Conservation (phyloP, 805 yeast species). For the Myxozyma geophila region DNA sequence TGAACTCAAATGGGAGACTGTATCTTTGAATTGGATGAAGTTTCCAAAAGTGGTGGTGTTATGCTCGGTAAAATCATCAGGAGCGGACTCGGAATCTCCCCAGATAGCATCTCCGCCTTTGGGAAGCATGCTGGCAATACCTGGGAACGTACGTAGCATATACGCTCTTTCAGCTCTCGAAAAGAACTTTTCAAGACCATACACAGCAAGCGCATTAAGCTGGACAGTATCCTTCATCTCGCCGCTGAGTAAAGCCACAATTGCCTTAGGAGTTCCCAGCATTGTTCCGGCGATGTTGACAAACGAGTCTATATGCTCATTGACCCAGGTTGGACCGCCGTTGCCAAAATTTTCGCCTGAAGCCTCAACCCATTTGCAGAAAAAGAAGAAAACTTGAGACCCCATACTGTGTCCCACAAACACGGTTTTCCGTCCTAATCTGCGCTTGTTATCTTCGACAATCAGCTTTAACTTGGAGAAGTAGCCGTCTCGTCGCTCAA, state of each 20-base stretch:
- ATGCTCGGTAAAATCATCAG: constrained; percentile 52
- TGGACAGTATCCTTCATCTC: constrained; percentile 98
- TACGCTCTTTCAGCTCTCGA: constrained; percentile 87
- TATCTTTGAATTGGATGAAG: constrained; percentile 67
- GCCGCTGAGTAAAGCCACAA: constrained; percentile 91
- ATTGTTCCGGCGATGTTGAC: constrained; percentile 89
- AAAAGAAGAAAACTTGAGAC: constrained; percentile 82
- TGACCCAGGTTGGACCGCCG: constrained; percentile 91
- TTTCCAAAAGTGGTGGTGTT: constrained; percentile 64
- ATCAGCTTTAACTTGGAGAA: constrained; percentile 74
- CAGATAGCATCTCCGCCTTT: constrained; percentile 91
- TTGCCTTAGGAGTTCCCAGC: constrained; percentile 92
- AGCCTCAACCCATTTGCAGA: constrained; percentile 96
- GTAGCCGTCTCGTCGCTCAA: constrained; percentile 85
- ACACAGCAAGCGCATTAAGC: constrained; percentile 87
- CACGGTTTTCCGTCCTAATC: constrained; percentile 69
- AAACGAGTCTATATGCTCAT: constrained; percentile 76
- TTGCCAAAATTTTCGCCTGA: constrained; percentile 78
- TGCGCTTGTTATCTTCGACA: constrained; percentile 63
- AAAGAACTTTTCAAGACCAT: constrained; percentile 92
- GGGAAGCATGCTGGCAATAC: constrained; percentile 93
- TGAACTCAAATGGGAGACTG: constrained; percentile 51
- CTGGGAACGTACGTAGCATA: constrained; percentile 87
- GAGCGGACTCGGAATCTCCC: constrained; percentile 73
- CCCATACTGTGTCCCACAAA: constrained; percentile 97